Evolutionary conservation across 441 rosid genomes (phyloP).

Genomic region (Flueggea neowawraea): DNA sequence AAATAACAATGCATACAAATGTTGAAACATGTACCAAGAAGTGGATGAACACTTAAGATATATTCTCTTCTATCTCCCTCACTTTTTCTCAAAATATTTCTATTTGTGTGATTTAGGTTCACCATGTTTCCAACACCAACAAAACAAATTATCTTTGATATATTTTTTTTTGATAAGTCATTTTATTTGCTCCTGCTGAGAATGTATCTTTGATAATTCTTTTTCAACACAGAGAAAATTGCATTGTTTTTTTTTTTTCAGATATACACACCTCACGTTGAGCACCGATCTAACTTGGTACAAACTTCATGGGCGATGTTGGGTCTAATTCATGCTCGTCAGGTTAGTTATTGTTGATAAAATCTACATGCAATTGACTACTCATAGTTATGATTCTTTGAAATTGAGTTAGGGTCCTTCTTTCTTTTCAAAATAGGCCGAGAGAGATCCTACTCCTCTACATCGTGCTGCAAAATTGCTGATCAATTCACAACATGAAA

Average conservation of each 20-base stretch:
- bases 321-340: conserved; percentile 62
- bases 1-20: too few relatives aligned
- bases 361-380: background rate
- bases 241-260: conserved; percentile 7
- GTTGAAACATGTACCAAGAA: too few relatives aligned
- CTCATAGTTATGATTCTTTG: background rate
- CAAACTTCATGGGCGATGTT: conserved; percentile 75
- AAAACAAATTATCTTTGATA: too few relatives aligned
- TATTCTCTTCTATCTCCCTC: too few relatives aligned
- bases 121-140: too few relatives aligned
- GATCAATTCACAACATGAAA: conserved; percentile 60
- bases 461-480: conserved; percentile 59
- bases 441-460: conserved; percentile 62
- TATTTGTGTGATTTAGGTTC: too few relatives aligned
- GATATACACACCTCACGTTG: conserved; percentile 61
- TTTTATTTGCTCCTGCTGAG: too few relatives aligned
- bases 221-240: background rate
- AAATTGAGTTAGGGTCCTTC: background rate
- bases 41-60: too few relatives aligned
- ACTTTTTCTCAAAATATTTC: too few relatives aligned
- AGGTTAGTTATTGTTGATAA: conserved; percentile 26
- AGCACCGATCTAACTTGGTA: conserved; percentile 52
- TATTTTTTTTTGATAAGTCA: too few relatives aligned
- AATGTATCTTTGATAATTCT: too few relatives aligned
- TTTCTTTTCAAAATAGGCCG: conserved; percentile 25